phyloP scores from a whole-genome alignment of 2,329 filamentous ascomycete species.

The Fusarium sp. region DNA sequence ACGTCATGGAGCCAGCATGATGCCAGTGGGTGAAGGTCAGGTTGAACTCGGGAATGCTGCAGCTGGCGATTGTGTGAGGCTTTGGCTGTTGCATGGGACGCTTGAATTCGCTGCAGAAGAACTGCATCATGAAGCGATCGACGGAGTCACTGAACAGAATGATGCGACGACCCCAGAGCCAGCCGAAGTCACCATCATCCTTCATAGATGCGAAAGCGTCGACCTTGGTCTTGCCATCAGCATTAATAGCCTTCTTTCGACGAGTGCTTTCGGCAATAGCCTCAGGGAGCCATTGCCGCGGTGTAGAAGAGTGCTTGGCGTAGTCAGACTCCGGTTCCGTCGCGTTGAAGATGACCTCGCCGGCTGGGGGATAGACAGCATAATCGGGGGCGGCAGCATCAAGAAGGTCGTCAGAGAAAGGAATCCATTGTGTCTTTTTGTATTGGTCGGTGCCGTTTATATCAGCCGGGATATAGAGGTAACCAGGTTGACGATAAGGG shows the following conservation, averaged over 20 bases:
- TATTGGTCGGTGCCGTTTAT: constrained; percentile 66
- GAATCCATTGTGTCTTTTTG: constrained; percentile 58
- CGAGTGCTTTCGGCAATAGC: constrained; percentile 28
- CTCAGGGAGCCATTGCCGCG: constrained; percentile 30
- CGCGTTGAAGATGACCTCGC: constrained; percentile 74
- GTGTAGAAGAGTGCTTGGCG: constrained; percentile 21
- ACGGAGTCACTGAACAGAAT: constrained; percentile 37
- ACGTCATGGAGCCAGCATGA: constrained; percentile 27
- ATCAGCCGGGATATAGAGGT: constrained; percentile 61
- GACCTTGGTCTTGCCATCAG: not conserved
- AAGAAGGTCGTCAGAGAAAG: constrained; percentile 58
- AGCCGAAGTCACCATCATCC: constrained; percentile 28
- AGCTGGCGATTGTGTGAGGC: constrained; percentile 30
- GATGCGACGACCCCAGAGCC: constrained; percentile 40
- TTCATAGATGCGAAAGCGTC: constrained; percentile 22
- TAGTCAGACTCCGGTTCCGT: constrained; percentile 53
- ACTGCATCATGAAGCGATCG: constrained; percentile 40
- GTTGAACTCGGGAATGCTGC: constrained; percentile 35
- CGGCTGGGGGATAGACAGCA: constrained; percentile 52
- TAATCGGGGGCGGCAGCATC: constrained; percentile 66
- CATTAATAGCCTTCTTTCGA: constrained; percentile 17
- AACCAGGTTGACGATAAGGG: constrained; percentile 62
- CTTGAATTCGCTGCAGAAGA: constrained; percentile 36
- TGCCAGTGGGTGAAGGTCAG: constrained; percentile 36
- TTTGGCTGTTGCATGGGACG: constrained; percentile 22